Evolutionary conservation across 352 stramenopile species (phyloP), one percentile per base, ranked within the genome.

Genomic region (Pythium angustatum): DNA sequence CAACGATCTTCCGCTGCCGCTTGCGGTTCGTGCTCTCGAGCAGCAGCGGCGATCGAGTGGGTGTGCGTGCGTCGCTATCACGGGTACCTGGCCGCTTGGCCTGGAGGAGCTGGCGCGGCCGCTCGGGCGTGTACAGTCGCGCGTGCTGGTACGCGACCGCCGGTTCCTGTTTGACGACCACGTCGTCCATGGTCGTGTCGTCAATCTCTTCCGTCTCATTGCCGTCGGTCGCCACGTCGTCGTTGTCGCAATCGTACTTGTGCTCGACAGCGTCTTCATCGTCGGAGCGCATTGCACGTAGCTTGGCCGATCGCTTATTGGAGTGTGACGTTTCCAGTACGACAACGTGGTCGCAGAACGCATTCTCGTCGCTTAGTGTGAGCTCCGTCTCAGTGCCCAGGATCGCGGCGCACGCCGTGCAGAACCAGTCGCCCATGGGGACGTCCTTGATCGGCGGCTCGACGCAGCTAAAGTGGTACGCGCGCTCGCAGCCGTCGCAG

Each of bases 391-490:
- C 69, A 30, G 66, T 66, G 44, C 58, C 68, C 22, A 82, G 31
- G 15, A 71, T 64, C 9, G 44, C 12, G 5, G 72, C 64, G 52
- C 82, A 91, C 31, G 74, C 41, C 22, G 40, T 24, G 47, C 83
- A 91, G 54, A 79, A 91, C 80, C 80, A 91, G 60, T 92, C 81
- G 58, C 74, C 69, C 44, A 72, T 73, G 17, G 73, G 76, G 27
- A 85, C 40, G 57, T 81, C 76, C 22, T 76, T 72, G 56, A 90
- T 88, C 45, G 80, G 78, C 22, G 82, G 77, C 17, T 79, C 76
- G n/a, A 88, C 79, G 58, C 83, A 91, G 53, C 76, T 85, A 36
- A 88, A 81, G 47, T 91, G 83, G 48, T 85, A 91, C 28, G 83
- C 81, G 53, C 83, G 83, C 41, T 83, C 59, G 62, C 83, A 91